Evolutionary conservation across 140 eudicot species (phyloP), one percentile per base, ranked within the genome.

Genomic region (Stevia rebaudiana): DNA sequence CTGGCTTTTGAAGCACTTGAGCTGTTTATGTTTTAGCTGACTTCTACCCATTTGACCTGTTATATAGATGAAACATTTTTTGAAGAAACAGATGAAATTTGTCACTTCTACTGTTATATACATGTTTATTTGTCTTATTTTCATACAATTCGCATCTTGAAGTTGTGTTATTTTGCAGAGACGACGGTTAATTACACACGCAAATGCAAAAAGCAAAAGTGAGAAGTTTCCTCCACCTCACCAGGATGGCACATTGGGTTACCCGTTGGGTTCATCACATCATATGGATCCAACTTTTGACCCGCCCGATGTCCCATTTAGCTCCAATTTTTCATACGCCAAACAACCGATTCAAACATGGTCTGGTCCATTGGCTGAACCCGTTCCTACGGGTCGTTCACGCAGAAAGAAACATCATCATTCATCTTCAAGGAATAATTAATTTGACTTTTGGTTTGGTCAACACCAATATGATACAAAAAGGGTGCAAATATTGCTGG

Each of bases 151-250:
- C 28, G 5, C 54, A 23, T 31, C 7, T 51, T 16, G 47, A 39
- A 48, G 13, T 21, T 11, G 23, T 72, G 63, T 24, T 46, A 3
- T 51, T 50, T 60, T 61, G 69, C 88, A 90, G 97, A 81, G 90
- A 73, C 94, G 90, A 44, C 83, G 95, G 24, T 65, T 90, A 43
- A 83, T 90, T 23, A 76, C 80, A 25, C 95, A 90, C 19, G 94
- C 97, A 65, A 90, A 86, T 30, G 95, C 95, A 15, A 84, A 86
- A 79, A 86, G 95, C 90, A 90, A 84, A 63, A 87, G 97, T 35
- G 97, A 90, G 61, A 86, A 90, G 55, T 90, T 90, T 49, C 97
- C 97, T 33, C 97, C 97, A 15, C 97, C 97, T 30, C 97, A 86
- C 58, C 86, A 86, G 61, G 97, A 90, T 35, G 97, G 95, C 24